Percentiles rank a stretch among this genome's conserved stretches.
phyloP scores from a whole-genome alignment of 1,139 yeast genomes.

The Protomyces pachydermus region DNA sequence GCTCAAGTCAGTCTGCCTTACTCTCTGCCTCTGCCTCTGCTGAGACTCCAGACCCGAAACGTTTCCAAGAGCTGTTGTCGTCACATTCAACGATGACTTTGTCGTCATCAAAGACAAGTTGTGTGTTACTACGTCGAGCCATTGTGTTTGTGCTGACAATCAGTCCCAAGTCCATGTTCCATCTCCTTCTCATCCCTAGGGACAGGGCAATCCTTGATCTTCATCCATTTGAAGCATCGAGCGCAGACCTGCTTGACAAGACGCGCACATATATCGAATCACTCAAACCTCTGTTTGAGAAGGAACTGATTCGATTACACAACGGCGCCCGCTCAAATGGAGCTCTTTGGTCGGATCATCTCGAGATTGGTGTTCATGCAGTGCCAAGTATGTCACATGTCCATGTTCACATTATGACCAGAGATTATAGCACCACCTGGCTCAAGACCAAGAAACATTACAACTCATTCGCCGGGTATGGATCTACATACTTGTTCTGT shows the following conservation, averaged over 20 bases:
- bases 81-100: constrained; percentile 25
- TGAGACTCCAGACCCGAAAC: constrained; percentile 7
- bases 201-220: constrained; percentile 41
- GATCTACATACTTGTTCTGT: neutral
- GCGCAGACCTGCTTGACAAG: constrained; percentile 32
- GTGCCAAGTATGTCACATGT: constrained; percentile 64
- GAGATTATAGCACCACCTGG: constrained; percentile 53
- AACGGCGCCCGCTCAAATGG: constrained; percentile 37
- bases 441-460: constrained; percentile 64
- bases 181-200: constrained; percentile 59
- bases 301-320: constrained; percentile 47
- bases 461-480: constrained; percentile 54
- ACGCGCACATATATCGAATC: constrained; percentile 16
- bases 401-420: constrained; percentile 68
- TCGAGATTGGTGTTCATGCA: constrained; percentile 65
- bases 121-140: neutral
- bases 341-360: constrained; percentile 35
- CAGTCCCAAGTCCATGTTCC: constrained; percentile 57
- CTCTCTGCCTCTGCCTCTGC: neutral
- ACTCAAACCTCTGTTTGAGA: constrained; percentile 40
- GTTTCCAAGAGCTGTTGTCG: neutral
- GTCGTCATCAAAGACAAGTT: constrained; percentile 25
- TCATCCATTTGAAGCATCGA: constrained; percentile 56
- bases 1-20: neutral
- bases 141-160: neutral